Conservation (phyloP, 495 filamentous ascomycete genomes). For the Aspergillus haitiensis region DNA sequence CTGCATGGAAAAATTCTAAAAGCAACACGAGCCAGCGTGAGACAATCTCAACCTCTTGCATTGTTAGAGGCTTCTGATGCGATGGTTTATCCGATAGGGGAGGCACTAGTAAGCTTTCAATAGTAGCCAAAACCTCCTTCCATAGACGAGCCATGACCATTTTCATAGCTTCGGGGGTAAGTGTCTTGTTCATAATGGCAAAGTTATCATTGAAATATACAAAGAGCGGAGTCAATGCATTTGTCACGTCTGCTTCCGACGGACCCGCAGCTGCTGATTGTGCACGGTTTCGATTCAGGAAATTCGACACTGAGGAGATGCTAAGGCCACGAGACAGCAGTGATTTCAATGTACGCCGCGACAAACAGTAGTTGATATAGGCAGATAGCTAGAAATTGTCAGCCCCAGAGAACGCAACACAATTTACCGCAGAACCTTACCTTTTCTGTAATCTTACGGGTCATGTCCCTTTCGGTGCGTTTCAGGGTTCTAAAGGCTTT, state of each 20-base stretch:
- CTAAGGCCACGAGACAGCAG: constrained; percentile 71
- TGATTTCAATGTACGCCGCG: constrained; percentile 71
- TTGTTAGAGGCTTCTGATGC: constrained; percentile 78
- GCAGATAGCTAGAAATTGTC: constrained; percentile 67
- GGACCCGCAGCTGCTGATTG: constrained; percentile 57
- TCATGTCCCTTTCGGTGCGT: constrained; percentile 96
- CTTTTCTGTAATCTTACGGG: constrained; percentile 96
- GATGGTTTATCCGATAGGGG: constrained; percentile 95
- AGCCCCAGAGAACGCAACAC: constrained; percentile 11
- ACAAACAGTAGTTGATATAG: constrained; percentile 90
- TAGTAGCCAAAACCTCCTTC: constrained; percentile 93
- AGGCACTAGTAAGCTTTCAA: constrained; percentile 88
- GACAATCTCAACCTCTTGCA: constrained; percentile 90
- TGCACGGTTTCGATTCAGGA: constrained; percentile 65
- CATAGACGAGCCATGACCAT: constrained; percentile 97
- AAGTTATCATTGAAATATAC: constrained; percentile 99
- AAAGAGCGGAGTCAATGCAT: constrained; percentile 84
- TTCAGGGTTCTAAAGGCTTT: constrained; percentile 95
- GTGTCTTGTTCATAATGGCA: constrained; percentile 94
- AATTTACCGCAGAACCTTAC: constrained; percentile 45
- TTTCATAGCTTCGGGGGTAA: constrained; percentile 90
- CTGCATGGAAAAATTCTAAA: constrained; percentile 91
- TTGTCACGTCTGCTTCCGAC: constrained; percentile 71
- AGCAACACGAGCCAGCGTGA: constrained; percentile 93
- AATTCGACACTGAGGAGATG: constrained; percentile 75